Base-by-base conservation (phyloP, 2,329 filamentous ascomycete species). In the Neonectria neomacrospora region DNA sequence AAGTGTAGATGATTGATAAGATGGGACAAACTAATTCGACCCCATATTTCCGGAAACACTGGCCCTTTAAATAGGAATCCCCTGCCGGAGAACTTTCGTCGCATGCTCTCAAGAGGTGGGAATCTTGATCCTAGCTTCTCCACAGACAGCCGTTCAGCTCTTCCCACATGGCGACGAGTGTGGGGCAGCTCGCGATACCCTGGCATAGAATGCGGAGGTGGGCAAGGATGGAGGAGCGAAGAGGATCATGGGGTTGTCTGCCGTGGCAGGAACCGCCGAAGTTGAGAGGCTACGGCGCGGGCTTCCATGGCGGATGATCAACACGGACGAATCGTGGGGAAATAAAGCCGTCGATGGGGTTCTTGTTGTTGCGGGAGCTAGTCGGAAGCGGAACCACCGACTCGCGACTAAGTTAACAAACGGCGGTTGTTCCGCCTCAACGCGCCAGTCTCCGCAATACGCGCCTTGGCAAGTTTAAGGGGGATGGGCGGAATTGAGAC, bases 211-310 rank as follows among this genome's bases (percentile, higher is more conserved):
- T 48, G 42, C 54, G 54, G 41, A 56, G 39, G 23, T 18, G 16
- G 16, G 16, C 16, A 48, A 48, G 26, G 45, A 30, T 48, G 9
- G 26, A 20, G 26, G 16, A 48, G 16, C 9, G 45, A 7, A 3
- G 26, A 55, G 2, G 28, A 16, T 53, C 37, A 28, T 59, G n/a
- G 26, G 23, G 48, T 23, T 11, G 22, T 39, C 2, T 14, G 28
- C 9, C 39, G 23, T 39, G 26, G 18, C 56, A 48, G 57, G 57
- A 54, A 60, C 57, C 57, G 57, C 50, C 57, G 57, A 60, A 60
- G 41, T 44, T 16, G 28, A 59, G 26, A 37, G 32, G 41, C 30
- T 23, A 14, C 8, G 14, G 42, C 12, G n/a, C n/a, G 50, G 23
- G 39, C 8, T 10, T 37, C 30, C 16, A 39, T 20, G 34, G 55